A percentile compares a stretch with the other conserved stretches of the same genome.
Evolutionary conservation across 257 asterid genomes (phyloP).

Genomic region (Solanum gracilifrons): DNA sequence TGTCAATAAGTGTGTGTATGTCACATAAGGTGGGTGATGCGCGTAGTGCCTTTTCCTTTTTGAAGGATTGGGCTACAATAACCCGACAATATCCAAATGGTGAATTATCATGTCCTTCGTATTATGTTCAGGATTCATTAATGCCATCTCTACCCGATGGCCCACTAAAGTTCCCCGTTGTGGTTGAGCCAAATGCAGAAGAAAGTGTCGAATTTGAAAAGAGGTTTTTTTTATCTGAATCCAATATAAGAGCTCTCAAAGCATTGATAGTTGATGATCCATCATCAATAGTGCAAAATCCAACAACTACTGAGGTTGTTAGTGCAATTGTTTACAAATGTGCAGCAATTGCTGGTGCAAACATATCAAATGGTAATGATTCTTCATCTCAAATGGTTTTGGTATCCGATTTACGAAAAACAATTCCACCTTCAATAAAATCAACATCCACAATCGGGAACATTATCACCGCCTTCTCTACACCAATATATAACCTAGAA

Average conservation of each 20-base stretch:
- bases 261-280: neutral
- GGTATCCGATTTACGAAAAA: neutral
- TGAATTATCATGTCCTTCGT: neutral
- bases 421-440: neutral
- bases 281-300: neutral
- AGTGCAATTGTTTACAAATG: neutral
- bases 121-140: neutral
- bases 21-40: neutral
- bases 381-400: neutral
- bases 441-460: neutral
- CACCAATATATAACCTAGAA: neutral
- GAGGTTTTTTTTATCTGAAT: neutral
- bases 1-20: neutral
- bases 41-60: neutral
- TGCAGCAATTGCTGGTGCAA: neutral
- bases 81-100: neutral
- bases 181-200: neutral
- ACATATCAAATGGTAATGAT: neutral
- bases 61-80: slow-evolving; percentile 1
- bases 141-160: neutral
- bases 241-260: neutral
- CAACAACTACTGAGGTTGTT: neutral
- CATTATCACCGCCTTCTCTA: neutral
- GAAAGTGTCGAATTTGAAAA: neutral
- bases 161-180: neutral